Percentiles rank a stretch among this genome's conserved stretches.
Evolutionary conservation across 805 yeast genomes (phyloP).

Genomic region (Debaryomyces maramus): DNA sequence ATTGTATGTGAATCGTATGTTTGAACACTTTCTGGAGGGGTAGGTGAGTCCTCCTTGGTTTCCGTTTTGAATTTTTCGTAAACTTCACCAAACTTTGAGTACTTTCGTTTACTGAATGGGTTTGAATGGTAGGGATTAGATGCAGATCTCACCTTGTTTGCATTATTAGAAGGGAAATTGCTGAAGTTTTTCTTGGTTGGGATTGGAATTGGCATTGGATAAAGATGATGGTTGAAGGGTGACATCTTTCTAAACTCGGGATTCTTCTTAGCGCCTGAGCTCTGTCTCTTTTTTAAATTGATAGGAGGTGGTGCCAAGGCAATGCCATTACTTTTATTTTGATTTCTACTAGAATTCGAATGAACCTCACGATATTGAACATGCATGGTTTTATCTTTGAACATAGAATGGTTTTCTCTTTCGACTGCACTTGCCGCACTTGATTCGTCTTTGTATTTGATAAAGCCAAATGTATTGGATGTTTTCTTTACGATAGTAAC

Average conservation of each 20-base stretch:
- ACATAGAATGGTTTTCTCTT: constrained; percentile 76
- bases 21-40: constrained; percentile 13
- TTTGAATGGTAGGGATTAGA: not conserved
- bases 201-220: constrained; percentile 8
- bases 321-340: constrained; percentile 21
- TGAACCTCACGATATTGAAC: constrained; percentile 75
- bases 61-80: constrained; percentile 3
- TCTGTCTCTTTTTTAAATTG: constrained; percentile 38
- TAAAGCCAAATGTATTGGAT: constrained; percentile 66
- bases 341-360: constrained; percentile 4
- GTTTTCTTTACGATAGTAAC: constrained; percentile 54
- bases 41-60: constrained; percentile 8
- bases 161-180: constrained; percentile 13
- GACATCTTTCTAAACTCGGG: constrained; percentile 2
- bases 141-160: constrained; percentile 4
- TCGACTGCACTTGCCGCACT: constrained; percentile 89
- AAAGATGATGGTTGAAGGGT: constrained; percentile 4
- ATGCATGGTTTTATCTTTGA: constrained; percentile 73
- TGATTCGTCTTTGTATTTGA: constrained; percentile 59
- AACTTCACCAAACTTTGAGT: not conserved
- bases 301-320: constrained; percentile 83
- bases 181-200: constrained; percentile 11
- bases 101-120: not conserved
- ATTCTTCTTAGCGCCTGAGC: constrained; percentile 3
- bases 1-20: constrained; percentile 9